A percentile compares a stretch with the other conserved stretches of the same genome.
These are phyloP conservation scores for Pyrenophora seminiperda DNA, from an alignment of 2,329 filamentous ascomycete species.

Conservation along the genomic window DNA sequence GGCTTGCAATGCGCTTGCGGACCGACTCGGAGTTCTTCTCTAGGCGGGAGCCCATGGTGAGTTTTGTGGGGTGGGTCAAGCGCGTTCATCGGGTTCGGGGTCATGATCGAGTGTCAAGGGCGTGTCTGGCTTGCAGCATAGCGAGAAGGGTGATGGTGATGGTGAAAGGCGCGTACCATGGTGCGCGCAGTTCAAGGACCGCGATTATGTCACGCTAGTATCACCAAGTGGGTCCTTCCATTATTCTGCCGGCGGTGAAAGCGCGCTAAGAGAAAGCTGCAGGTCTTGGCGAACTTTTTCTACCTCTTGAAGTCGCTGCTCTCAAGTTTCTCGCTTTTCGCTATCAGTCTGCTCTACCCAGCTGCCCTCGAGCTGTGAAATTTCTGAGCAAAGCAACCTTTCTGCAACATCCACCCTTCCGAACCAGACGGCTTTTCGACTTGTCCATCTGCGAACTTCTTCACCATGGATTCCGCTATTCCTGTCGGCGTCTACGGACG, in stretches of 20 bases:
- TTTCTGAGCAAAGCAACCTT: constrained; percentile 10
- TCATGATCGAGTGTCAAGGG: constrained; percentile 32
- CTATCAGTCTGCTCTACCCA: constrained; percentile 19
- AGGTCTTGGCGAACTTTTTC: constrained; percentile 40
- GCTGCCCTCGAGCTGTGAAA: constrained; percentile 29
- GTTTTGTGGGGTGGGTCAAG: constrained; percentile 18
- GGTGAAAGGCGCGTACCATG: constrained; percentile 19
- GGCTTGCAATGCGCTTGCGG: constrained; percentile 67
- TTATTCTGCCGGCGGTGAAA: constrained; percentile 35
- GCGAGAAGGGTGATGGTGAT: constrained; percentile 2
- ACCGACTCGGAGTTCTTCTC: constrained; percentile 64
- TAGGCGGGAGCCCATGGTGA: constrained; percentile 65
- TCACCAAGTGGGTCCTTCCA: constrained; percentile 20
- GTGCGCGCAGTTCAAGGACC: constrained; percentile 13
- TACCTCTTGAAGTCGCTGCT: constrained; percentile 17
- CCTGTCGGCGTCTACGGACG: constrained; percentile 89
- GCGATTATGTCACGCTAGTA: constrained; percentile 14
- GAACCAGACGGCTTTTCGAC: constrained; percentile 3
- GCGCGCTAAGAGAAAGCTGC: constrained; percentile 22
- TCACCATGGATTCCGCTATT: constrained; percentile 45
- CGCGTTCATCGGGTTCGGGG: constrained; percentile 22
- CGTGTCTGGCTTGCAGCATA: constrained; percentile 4
- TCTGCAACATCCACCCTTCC: neutral
- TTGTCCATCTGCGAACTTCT: constrained; percentile 14
- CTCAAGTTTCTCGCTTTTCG: constrained; percentile 19